Conservation (phyloP, 2,329 filamentous ascomycete genomes). For the Alternaria alternata region DNA sequence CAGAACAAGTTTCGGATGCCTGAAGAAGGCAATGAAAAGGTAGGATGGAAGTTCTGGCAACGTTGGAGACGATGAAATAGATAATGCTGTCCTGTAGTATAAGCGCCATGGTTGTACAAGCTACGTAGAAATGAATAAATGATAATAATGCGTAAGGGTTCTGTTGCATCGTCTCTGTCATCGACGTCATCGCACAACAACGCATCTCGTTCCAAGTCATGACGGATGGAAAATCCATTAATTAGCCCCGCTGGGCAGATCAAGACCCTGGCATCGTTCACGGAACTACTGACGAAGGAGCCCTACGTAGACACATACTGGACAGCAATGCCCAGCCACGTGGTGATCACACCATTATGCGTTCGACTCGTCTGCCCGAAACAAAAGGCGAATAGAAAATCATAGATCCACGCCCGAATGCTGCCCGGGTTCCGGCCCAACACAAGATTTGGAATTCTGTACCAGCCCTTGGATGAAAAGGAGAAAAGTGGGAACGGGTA, state of each 20-base stretch:
- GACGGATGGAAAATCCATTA: not conserved
- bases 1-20: slow-evolving; percentile 35
- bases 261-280: slow-evolving; percentile 2
- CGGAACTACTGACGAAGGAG: not conserved
- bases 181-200: not conserved
- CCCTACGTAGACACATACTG: not conserved
- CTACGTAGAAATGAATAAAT: slow-evolving; percentile 8
- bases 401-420: not conserved
- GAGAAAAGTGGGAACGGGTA: not conserved
- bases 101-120: slow-evolving; percentile 2
- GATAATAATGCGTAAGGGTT: not conserved
- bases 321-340: not conserved
- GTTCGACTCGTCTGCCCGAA: not conserved
- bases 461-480: not conserved
- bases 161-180: not conserved
- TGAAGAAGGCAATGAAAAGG: slow-evolving; percentile 30
- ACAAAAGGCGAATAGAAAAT: slow-evolving; percentile 1
- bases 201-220: not conserved
- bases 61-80: slow-evolving; percentile 45
- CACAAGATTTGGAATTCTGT: not conserved
- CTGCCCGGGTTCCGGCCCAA: not conserved
- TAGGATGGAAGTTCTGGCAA: slow-evolving; percentile 58
- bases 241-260: not conserved
- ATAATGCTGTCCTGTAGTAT: not conserved
- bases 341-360: not conserved